Evolutionary conservation across 1,284 basidiomycete species (phyloP), one percentile per base, ranked within the genome.

Genomic region (Flammula alnicola): DNA sequence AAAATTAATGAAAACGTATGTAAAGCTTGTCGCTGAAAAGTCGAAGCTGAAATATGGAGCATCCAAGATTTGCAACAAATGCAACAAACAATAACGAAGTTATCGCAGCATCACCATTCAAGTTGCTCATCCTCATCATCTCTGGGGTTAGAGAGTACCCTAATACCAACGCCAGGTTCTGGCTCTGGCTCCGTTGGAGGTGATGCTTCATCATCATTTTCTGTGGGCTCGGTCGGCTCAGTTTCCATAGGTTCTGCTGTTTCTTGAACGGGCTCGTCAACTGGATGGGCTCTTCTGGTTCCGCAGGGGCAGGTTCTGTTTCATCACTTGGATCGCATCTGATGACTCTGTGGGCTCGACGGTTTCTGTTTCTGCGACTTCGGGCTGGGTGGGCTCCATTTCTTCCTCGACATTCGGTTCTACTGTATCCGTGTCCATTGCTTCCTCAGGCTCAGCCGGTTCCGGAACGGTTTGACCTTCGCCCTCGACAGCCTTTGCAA

Each of bases 131-230:
- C 60, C 3, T 58, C 49, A 4, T 36, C 40, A 19, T 60, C 60
- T n/a, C 36, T 38, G 31, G 51, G 54, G 22, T 43, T 41, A 37
- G 58, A 60, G 5, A 56, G 45, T 16, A 51, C 49, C 31, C 56
- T 49, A n/a, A 49, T 48, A 19, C 51, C 47, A 36, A 56, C 44
- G 22, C 54, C 55, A 26, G 50, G 30, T 29, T 54, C 54, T 10
- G 47, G 45, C 19, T 54, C 52, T 11, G 45, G 33, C 26, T 56
- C 51, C 19, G 25, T 40, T 19, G 80, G 23, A 70, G 75, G 36
- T 76, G 35, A 29, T 6, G 31, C 38, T 9, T 39, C 29, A 2
- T 46, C 46, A n/a, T 37, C 37, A 25, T 50, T 26, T 11, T 40
- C 40, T n/a, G n/a, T n/a, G n/a, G n/a, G n/a, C n/a, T n/a, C n/a